Conservation (phyloP, 345 rosid genomes). For the Acer yangbiense region DNA sequence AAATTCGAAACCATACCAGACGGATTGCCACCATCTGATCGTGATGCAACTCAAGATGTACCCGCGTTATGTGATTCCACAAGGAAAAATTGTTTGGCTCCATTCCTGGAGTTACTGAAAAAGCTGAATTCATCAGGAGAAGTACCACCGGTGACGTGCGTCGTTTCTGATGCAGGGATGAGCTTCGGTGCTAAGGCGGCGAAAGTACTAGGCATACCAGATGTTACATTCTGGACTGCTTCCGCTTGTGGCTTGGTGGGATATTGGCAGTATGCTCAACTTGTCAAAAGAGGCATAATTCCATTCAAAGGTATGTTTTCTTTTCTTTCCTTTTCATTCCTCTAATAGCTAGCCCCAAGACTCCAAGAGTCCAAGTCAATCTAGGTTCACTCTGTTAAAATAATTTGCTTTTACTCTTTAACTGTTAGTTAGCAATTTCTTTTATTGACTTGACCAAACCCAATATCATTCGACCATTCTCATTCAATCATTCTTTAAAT, state of each 20-base stretch:
- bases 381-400: too few relatives aligned
- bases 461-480: too few relatives aligned
- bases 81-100: slow-evolving; percentile 31
- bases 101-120: slow-evolving; percentile 29
- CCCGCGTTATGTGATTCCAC: slow-evolving; percentile 13
- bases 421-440: too few relatives aligned
- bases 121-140: slow-evolving; percentile 24
- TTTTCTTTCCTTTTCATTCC: too few relatives aligned
- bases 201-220: slow-evolving; percentile 27
- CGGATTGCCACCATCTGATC: slow-evolving; percentile 30
- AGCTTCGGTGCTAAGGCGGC: slow-evolving; percentile 30
- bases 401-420: too few relatives aligned
- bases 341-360: too few relatives aligned
- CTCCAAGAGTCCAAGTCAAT: too few relatives aligned
- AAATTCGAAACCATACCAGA: slow-evolving; percentile 36
- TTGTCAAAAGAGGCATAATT: slow-evolving; percentile 25
- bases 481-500: too few relatives aligned
- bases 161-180: slow-evolving; percentile 40
- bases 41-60: slow-evolving; percentile 29
- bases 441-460: too few relatives aligned
- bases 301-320: slow-evolving; percentile 31
- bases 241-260: slow-evolving; percentile 33
- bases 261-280: slow-evolving; percentile 21
- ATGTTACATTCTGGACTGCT: slow-evolving; percentile 29
- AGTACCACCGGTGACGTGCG: slow-evolving; percentile 26